These are phyloP conservation scores for Withania somnifera DNA, from an alignment of 305 asterid genomes.

Conservation along the genomic window DNA sequence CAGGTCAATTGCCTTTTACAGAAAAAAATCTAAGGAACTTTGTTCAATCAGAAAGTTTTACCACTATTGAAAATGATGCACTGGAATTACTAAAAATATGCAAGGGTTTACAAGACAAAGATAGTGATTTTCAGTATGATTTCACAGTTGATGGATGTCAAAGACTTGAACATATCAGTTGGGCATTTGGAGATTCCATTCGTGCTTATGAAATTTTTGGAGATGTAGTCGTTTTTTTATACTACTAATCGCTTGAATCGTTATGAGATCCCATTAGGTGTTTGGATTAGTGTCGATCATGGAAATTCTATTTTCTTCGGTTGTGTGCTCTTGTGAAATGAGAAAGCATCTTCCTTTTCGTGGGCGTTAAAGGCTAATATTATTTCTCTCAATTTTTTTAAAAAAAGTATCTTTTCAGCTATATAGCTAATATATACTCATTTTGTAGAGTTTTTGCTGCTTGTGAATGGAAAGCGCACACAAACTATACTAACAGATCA, in stretches of 20 bases:
- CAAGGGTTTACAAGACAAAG: not conserved
- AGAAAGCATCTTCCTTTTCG: not conserved
- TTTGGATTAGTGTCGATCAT: not conserved
- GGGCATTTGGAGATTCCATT: not conserved
- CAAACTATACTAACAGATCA: not conserved
- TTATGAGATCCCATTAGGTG: not conserved
- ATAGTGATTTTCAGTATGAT: not conserved
- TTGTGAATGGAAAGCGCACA: not conserved
- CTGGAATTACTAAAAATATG: not conserved
- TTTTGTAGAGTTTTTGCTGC: not conserved
- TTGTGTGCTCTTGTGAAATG: no score
- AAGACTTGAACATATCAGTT: not conserved
- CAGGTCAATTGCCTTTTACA: not conserved
- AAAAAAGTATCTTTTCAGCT: not conserved
- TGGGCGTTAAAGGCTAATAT: not conserved
- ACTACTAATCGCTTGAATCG: not conserved
- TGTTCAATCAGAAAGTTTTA: not conserved
- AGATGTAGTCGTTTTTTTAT: not conserved
- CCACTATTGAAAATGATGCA: no score
- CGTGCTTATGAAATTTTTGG: not conserved
- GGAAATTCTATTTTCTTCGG: no score
- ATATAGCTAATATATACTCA: not conserved
- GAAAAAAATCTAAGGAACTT: not conserved
- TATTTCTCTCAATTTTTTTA: not conserved
- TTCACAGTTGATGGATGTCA: not conserved